Percentiles rank a stretch among this genome's conserved stretches.
Conservation (phyloP, 306 rosid genomes). For the Malus fusca region DNA sequence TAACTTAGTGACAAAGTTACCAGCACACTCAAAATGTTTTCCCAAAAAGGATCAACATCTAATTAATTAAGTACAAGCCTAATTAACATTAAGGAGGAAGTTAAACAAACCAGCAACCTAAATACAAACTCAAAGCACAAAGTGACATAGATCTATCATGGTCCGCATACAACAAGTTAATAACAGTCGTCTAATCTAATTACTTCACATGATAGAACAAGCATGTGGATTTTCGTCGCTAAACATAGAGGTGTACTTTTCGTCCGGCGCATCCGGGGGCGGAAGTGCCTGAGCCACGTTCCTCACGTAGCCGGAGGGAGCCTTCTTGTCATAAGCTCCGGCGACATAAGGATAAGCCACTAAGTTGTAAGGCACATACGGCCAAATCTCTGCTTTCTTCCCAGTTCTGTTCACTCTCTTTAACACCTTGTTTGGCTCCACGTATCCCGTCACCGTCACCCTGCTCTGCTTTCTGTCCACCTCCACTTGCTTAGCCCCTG, state of each 20-base stretch:
- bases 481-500: constrained; percentile 69
- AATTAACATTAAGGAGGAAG: neutral
- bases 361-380: constrained; percentile 71
- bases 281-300: constrained; percentile 51
- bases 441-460: constrained; percentile 68
- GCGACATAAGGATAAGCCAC: constrained; percentile 82
- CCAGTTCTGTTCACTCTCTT: constrained; percentile 77
- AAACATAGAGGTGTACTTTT: constrained; percentile 49
- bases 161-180: neutral
- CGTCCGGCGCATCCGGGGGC: constrained; percentile 47
- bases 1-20: neutral
- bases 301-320: constrained; percentile 79
- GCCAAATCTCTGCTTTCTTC: constrained; percentile 88
- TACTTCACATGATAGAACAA: constrained; percentile 58
- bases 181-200: neutral
- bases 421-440: constrained; percentile 75
- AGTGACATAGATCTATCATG: neutral
- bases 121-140: neutral
- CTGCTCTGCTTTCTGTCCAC: constrained; percentile 69
- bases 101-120: neutral
- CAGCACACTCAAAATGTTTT: too few species aligned
- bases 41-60: neutral
- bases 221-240: constrained; percentile 92
- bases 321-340: constrained; percentile 83
- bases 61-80: neutral